Conservation (phyloP, 1,284 basidiomycete genomes). For the Wallemia ichthyophaga region DNA sequence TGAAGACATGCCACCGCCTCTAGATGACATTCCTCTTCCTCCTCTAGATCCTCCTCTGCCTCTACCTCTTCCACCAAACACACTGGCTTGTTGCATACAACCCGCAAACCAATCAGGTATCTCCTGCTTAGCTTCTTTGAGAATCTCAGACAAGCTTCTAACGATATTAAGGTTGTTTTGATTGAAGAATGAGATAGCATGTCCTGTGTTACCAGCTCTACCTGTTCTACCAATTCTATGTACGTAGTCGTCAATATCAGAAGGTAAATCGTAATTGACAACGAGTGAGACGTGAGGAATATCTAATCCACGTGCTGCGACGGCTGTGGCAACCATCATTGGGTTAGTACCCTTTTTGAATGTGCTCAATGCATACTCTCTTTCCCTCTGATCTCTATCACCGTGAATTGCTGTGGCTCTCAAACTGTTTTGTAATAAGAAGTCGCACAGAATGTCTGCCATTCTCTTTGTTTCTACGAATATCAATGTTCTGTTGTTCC, state of each 20-base stretch:
- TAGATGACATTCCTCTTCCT: conserved; percentile 2
- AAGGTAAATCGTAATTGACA: conserved; percentile 92
- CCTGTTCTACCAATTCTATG: conserved; percentile 97
- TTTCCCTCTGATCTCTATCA: conserved; percentile 88
- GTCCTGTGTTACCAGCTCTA: conserved; percentile 94
- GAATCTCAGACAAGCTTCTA: conserved; percentile 64
- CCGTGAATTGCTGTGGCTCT: conserved; percentile 93
- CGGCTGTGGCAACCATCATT: conserved; percentile 89
- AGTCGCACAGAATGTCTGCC: conserved; percentile 95
- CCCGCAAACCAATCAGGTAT: conserved; percentile 60
- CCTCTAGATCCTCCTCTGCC: conserved; percentile 4
- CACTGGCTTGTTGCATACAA: background rate
- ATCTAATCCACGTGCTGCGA: conserved; percentile 94
- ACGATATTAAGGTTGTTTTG: conserved; percentile 72
- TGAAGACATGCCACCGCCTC: background rate
- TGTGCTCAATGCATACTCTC: conserved; percentile 76
- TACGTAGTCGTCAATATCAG: conserved; percentile 94
- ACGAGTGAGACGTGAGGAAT: conserved; percentile 99
- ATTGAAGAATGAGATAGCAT: conserved; percentile 82
- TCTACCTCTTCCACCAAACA: conserved; percentile 1
- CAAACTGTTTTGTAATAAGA: conserved; percentile 55
- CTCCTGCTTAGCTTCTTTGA: conserved; percentile 91
- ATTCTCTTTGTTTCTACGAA: conserved; percentile 99
- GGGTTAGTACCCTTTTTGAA: conserved; percentile 87
- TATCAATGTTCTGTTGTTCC: conserved; percentile 37